These are phyloP conservation scores for Lathyrus aphaca DNA, from an alignment of 306 rosid species.

Conservation along the genomic window DNA sequence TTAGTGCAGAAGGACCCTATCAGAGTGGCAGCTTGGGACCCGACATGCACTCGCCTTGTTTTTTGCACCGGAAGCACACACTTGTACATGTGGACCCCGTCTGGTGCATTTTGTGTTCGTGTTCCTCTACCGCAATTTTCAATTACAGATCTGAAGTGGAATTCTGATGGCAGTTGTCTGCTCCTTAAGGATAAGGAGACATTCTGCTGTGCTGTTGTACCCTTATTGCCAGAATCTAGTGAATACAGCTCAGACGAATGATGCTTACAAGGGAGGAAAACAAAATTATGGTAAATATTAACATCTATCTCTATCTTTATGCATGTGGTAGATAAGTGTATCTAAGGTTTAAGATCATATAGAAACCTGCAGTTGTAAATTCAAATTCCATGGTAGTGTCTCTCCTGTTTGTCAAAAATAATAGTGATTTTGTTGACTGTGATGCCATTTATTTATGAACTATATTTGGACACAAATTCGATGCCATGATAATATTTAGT, in stretches of 20 bases:
- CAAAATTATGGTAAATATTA: constrained; percentile 39
- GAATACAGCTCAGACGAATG: constrained; percentile 88
- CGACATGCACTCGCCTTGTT: constrained; percentile 75
- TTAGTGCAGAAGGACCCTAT: constrained; percentile 89
- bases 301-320: background rate
- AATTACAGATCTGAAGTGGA: constrained; percentile 86
- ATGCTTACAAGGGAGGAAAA: constrained; percentile 27
- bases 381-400: constrained; percentile 7
- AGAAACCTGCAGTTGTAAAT: constrained; percentile 21
- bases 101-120: constrained; percentile 83
- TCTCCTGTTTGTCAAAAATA: background rate
- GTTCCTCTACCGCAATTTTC: constrained; percentile 68
- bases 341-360: constrained; percentile 25
- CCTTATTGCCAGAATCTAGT: constrained; percentile 71
- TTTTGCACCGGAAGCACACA: constrained; percentile 87
- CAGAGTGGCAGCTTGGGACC: constrained; percentile 93
- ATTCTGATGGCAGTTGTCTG: constrained; percentile 91
- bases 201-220: constrained; percentile 84
- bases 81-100: constrained; percentile 94
- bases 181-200: constrained; percentile 91
- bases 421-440: background rate
- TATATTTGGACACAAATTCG: too few relatives aligned
- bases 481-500: too few relatives aligned
- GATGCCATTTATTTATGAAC: background rate
- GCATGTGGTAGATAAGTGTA: constrained; percentile 26